phyloP scores from a whole-genome alignment of 1,284 basidiomycete species.

The Microbotryum lychnidis-dioicae region DNA sequence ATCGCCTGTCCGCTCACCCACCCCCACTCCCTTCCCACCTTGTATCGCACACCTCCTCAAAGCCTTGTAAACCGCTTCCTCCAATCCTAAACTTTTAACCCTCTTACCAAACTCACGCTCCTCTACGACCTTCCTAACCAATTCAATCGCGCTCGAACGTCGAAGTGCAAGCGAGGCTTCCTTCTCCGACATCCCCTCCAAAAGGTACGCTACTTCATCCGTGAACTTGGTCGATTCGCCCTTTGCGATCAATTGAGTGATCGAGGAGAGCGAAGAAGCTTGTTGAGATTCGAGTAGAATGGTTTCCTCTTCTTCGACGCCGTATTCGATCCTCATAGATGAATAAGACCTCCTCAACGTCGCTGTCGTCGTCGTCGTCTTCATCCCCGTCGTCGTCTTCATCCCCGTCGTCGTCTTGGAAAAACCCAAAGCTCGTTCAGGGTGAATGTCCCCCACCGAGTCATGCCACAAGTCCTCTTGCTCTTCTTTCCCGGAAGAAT shows the following conservation, averaged over 20 bases:
- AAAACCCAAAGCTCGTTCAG: too few species aligned
- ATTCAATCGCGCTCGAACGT: constrained; percentile 21
- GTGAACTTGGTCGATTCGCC: constrained; percentile 22
- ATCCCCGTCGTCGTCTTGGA: too few species aligned
- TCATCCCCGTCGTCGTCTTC: too few species aligned
- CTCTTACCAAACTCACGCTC: constrained; percentile 16
- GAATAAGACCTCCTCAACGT: too few species aligned
- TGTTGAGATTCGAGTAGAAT: too few species aligned
- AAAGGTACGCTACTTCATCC: constrained; percentile 22
- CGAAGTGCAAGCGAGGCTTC: background rate
- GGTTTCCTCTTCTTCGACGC: too few species aligned
- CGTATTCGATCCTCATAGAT: too few species aligned
- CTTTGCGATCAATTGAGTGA: constrained; percentile 15
- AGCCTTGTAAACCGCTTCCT: constrained; percentile 16
- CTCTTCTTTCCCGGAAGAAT: too few species aligned
- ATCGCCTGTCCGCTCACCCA: constrained; percentile 6
- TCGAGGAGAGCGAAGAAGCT: too few species aligned
- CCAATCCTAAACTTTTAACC: constrained; percentile 22
- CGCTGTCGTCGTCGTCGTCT: too few species aligned
- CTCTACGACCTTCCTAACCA: constrained; percentile 15
- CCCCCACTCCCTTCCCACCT: background rate
- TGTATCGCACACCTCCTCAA: background rate
- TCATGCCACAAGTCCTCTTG: too few species aligned
- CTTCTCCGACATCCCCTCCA: constrained; percentile 17
- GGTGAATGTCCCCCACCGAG: too few species aligned